Evolutionary conservation across 139 green algal species (phyloP).

Genomic region (Closterium sp.): DNA sequence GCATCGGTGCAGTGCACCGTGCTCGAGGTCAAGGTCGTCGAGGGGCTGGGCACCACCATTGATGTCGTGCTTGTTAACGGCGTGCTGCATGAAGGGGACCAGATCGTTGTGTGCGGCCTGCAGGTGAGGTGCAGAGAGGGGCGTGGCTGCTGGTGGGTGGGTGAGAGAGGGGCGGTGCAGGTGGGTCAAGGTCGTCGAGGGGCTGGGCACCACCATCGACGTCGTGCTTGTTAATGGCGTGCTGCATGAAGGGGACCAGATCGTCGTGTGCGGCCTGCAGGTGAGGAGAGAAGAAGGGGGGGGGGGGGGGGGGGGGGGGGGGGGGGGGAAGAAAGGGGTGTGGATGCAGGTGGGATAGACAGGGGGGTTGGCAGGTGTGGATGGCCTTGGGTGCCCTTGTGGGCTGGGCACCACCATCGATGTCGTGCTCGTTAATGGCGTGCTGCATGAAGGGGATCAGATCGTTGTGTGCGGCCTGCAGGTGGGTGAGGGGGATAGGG

Average conservation of each 20-base stretch:
- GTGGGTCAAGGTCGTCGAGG: slow-evolving; percentile 98
- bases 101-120: slow-evolving; percentile 93
- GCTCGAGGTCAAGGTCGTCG: slow-evolving; percentile 94
- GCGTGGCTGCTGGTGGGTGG: no score
- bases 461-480: slow-evolving; percentile 93
- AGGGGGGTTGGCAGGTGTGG: background rate
- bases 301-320: slow-evolving; percentile 8
- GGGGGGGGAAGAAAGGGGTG: background rate
- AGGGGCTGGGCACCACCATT: slow-evolving; percentile 96
- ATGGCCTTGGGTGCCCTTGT: no score
- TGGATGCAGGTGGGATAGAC: background rate
- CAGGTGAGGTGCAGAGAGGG: no score
- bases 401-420: slow-evolving; percentile 88
- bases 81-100: slow-evolving; percentile 78
- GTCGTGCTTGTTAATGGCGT: slow-evolving; percentile 94
- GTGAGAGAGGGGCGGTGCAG: no score
- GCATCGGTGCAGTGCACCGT: slow-evolving; percentile 68
- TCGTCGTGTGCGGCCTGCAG: slow-evolving; percentile 91
- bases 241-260: slow-evolving; percentile 81
- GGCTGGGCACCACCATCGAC: slow-evolving; percentile 97
- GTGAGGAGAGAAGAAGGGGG: no score
- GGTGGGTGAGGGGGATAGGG: no score
- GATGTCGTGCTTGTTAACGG: slow-evolving; percentile 98
- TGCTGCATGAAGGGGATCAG: slow-evolving; percentile 78
- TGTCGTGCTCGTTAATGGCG: slow-evolving; percentile 94